phyloP scores from a whole-genome alignment of 768 basidiomycete genomes.

The Russula sp. region DNA sequence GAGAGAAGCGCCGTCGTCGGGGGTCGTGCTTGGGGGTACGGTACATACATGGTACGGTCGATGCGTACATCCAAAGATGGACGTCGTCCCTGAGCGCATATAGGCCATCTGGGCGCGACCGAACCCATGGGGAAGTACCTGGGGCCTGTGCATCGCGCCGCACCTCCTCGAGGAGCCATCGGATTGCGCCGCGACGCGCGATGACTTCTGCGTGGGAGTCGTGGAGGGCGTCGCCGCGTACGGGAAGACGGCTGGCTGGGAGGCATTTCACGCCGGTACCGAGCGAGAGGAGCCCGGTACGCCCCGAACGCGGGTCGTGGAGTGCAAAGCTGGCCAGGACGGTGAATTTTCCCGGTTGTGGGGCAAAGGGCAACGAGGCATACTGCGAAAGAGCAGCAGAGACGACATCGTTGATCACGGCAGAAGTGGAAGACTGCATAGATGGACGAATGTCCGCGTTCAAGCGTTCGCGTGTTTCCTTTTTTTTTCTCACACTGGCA shows the following conservation, averaged over 20 bases:
- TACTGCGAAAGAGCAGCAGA: conserved; percentile 38
- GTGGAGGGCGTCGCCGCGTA: conserved; percentile 70
- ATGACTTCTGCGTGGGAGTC: conserved; percentile 91
- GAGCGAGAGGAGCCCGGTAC: conserved; percentile 54
- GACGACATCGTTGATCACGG: conserved; percentile 28
- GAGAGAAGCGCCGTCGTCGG: too few relatives aligned
- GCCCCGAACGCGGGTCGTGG: conserved; percentile 28
- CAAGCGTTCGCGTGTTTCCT: too few relatives aligned
- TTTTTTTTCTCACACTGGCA: too few relatives aligned
- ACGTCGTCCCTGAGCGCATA: conserved; percentile 43
- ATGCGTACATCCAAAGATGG: conserved; percentile 66
- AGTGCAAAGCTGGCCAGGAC: conserved; percentile 53
- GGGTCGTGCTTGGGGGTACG: neutral
- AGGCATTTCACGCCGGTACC: conserved; percentile 85
- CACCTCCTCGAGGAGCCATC: conserved; percentile 77
- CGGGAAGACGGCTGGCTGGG: conserved; percentile 52
- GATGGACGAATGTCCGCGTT: too few relatives aligned
- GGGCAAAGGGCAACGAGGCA: conserved; percentile 39
- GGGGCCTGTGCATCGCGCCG: conserved; percentile 26
- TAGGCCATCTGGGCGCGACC: conserved; percentile 29
- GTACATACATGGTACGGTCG: conserved; percentile 51
- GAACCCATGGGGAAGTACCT: conserved; percentile 46
- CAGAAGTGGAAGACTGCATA: conserved; percentile 14
- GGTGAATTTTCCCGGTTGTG: conserved; percentile 52
- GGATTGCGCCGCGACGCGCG: conserved; percentile 69